Evolutionary conservation across 257 asterid genomes (phyloP), one percentile per base, ranked within the genome.

Genomic region (Nicotiana paniculata): DNA sequence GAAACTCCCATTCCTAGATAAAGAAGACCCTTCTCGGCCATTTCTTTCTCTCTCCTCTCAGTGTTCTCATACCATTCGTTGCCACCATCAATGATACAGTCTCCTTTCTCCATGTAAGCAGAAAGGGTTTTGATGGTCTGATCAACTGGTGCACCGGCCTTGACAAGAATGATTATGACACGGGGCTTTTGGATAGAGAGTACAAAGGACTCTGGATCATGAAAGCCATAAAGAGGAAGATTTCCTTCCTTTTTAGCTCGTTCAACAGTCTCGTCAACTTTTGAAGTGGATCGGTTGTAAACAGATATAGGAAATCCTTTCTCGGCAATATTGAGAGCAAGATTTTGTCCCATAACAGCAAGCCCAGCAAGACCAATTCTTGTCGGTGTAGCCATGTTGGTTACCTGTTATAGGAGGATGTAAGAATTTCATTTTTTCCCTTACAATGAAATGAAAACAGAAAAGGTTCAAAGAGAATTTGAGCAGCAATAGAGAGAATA

Each of bases 1-100:
- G 98, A 96, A 82, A 96, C 99, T 51, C 99, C 99, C 99, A 96
- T 96, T 66, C 99, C 99, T 4, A 96, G 97, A 88, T 96, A 96
- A 81, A 89, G 90, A 61, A 92, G 87, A 17, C 98, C 98, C 12
- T 61, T 37, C 54, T 92, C 97, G 4, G 95, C 95, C 86, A 87
- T 85, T 13, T 92, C 95, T 67, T 93, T 96, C 90, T 88, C 97
- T 84, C 99, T 86, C 82, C 99, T 92, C 92, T 96, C 99, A 0
- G 99, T 96, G 87, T 96, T 96, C 87, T 96, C 99, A 12, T 96
- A 94, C 99, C 99, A 96, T 90, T 96, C 99, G 46, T 96, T 96
- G 48, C 99, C 99, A 80, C 99, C 97, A 77, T 96, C 99, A 37
- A 93, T 90, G 83, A 96, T 96, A 77, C 98, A 94, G 82, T 96